Conservation (phyloP, 139 green algal genomes). For the Tetradesmus obliquus region DNA sequence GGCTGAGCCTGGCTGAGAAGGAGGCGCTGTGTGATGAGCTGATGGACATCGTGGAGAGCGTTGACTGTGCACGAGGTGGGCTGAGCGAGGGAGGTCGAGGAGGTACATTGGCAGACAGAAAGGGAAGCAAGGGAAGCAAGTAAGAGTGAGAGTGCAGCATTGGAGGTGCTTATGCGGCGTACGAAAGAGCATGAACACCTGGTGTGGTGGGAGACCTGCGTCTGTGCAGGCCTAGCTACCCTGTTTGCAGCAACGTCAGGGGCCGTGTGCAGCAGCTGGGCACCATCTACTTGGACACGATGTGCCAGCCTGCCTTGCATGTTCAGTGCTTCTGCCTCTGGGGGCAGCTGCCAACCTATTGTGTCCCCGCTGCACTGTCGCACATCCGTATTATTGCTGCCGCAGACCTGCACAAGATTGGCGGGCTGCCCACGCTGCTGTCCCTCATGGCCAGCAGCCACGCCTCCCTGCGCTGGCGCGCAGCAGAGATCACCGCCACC, state of each 20-base stretch:
- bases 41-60: constrained; percentile 81
- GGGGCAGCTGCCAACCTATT: neutral
- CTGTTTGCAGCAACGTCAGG: too few relatives aligned
- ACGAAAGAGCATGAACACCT: too few relatives aligned
- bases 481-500: constrained; percentile 85
- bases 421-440: constrained; percentile 82
- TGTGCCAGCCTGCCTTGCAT: neutral
- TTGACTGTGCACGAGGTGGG: constrained; percentile 81
- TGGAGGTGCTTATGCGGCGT: too few relatives aligned
- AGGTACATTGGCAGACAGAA: neutral
- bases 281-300: neutral
- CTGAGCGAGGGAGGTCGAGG: neutral
- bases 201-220: too few relatives aligned
- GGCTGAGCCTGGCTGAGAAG: constrained; percentile 59
- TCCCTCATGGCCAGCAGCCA: constrained; percentile 67
- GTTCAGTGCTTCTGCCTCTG: neutral
- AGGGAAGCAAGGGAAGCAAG: too few relatives aligned
- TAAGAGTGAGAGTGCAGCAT: neutral
- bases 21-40: constrained; percentile 87
- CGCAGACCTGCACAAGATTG: constrained; percentile 86
- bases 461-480: constrained; percentile 70
- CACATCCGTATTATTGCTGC: neutral
- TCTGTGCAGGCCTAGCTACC: too few relatives aligned
- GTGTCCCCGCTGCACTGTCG: neutral
- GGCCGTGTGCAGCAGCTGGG: too few relatives aligned